These are phyloP conservation scores for Pythium oligandrum DNA, from an alignment of 352 stramenopile species.

Conservation along the genomic window DNA sequence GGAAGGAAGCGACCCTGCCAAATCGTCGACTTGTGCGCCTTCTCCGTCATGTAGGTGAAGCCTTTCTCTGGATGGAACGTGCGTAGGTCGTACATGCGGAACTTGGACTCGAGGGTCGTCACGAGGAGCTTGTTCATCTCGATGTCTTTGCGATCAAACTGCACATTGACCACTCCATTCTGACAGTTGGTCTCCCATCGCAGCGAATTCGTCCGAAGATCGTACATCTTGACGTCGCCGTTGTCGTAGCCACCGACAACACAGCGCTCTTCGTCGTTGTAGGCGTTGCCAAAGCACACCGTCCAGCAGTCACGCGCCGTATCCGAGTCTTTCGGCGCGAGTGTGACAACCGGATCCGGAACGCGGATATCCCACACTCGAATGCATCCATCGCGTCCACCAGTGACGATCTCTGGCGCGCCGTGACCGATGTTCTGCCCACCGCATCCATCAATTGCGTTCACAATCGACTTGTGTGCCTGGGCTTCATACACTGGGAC, in stretches of 20 bases:
- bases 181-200: conserved; percentile 95
- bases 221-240: conserved; percentile 97
- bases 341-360: conserved; percentile 86
- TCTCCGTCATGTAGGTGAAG: conserved; percentile 90
- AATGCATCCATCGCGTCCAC: conserved; percentile 92
- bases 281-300: conserved; percentile 94
- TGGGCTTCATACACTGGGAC: conserved; percentile 85
- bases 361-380: conserved; percentile 95
- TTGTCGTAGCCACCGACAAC: conserved; percentile 96
- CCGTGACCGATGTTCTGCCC: conserved; percentile 87
- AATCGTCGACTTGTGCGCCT: conserved; percentile 93
- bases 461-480: conserved; percentile 92
- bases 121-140: conserved; percentile 97
- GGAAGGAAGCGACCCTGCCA: conserved; percentile 93
- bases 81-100: conserved; percentile 92
- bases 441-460: conserved; percentile 93
- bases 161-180: conserved; percentile 94
- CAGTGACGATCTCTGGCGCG: conserved; percentile 93
- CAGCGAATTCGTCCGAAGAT: conserved; percentile 91
- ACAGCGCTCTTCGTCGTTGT: conserved; percentile 91
- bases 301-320: conserved; percentile 92
- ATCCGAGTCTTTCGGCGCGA: conserved; percentile 85
- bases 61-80: conserved; percentile 90
- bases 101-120: conserved; percentile 95
- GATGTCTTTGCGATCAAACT: conserved; percentile 96